These are phyloP conservation scores for Dalechampia spathulata DNA, from an alignment of 441 rosid species.

Conservation along the genomic window DNA sequence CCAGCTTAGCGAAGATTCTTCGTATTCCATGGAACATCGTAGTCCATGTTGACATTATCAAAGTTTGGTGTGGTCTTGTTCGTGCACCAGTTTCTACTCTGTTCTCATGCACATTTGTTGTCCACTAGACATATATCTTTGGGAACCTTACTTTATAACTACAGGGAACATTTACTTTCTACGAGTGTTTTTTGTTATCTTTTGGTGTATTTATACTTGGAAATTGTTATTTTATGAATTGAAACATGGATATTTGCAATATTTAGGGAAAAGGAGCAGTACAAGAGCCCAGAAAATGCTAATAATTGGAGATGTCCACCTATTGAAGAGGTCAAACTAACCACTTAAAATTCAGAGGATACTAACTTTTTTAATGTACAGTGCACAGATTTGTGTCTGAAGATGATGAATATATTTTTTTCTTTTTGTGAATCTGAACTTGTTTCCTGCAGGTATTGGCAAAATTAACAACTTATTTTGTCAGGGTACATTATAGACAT, in stretches of 20 bases:
- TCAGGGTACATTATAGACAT: conserved; percentile 69
- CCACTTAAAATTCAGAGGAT: conserved; percentile 10
- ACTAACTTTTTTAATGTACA: neutral
- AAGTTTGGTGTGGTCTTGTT: neutral
- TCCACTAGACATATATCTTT: neutral
- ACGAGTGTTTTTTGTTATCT: neutral
- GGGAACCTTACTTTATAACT: neutral
- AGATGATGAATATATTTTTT: conserved; percentile 2
- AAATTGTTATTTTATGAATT: conserved; percentile 9
- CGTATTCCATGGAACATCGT: neutral
- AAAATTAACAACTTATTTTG: conserved; percentile 62
- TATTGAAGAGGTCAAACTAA: conserved; percentile 67
- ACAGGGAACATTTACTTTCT: neutral
- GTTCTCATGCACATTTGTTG: neutral
- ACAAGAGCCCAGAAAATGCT: conserved; percentile 52
- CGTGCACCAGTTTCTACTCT: neutral
- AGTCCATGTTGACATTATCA: neutral
- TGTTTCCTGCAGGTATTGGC: conserved; percentile 53
- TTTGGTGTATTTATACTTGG: neutral
- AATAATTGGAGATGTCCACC: conserved; percentile 71
- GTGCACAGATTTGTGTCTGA: neutral
- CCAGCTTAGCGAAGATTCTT: neutral
- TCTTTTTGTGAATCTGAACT: conserved; percentile 12
- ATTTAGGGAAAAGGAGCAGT: conserved; percentile 75
- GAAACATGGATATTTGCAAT: conserved; percentile 17